Evolutionary conservation across 208 protist species (phyloP).

Genomic region (Leishmania guyanensis): DNA sequence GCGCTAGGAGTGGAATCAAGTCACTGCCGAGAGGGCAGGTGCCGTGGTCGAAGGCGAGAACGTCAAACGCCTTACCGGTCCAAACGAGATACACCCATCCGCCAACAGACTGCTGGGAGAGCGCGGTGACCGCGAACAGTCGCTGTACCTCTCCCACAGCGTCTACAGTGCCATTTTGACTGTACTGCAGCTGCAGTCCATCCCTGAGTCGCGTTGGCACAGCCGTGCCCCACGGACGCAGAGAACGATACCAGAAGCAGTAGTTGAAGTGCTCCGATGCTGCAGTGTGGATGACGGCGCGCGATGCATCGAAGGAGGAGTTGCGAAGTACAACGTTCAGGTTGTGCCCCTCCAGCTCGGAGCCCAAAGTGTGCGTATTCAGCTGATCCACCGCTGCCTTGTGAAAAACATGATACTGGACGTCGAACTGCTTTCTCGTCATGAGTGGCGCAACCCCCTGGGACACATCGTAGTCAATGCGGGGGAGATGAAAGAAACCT

Average conservation of each 20-base stretch:
- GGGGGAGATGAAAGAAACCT: constrained; percentile 77
- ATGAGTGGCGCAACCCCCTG: constrained; percentile 70
- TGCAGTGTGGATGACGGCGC: constrained; percentile 64
- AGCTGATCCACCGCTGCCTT: constrained; percentile 74
- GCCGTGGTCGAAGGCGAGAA: constrained; percentile 78
- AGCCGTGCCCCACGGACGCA: constrained; percentile 80
- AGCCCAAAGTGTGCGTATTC: constrained; percentile 76
- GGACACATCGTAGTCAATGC: constrained; percentile 63
- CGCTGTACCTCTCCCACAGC: constrained; percentile 67
- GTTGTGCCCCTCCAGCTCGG: constrained; percentile 80
- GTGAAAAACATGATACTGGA: constrained; percentile 85
- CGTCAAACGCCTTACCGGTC: constrained; percentile 81
- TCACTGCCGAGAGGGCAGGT: constrained; percentile 76
- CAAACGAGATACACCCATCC: constrained; percentile 90
- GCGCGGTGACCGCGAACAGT: constrained; percentile 47
- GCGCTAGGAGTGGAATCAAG: constrained; percentile 71
- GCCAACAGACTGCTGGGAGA: constrained; percentile 59
- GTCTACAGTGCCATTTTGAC: constrained; percentile 57
- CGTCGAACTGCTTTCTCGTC: constrained; percentile 66
- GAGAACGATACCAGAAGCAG: constrained; percentile 89
- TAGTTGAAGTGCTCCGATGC: constrained; percentile 91
- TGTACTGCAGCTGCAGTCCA: constrained; percentile 77
- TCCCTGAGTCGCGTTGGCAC: constrained; percentile 69
- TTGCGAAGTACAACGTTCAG: constrained; percentile 80
- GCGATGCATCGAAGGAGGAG: constrained; percentile 81